A percentile compares a stretch with the other conserved stretches of the same genome.
These are phyloP conservation scores for Breviolum minutum DNA, from an alignment of 73 alveolate species.

Conservation along the genomic window DNA sequence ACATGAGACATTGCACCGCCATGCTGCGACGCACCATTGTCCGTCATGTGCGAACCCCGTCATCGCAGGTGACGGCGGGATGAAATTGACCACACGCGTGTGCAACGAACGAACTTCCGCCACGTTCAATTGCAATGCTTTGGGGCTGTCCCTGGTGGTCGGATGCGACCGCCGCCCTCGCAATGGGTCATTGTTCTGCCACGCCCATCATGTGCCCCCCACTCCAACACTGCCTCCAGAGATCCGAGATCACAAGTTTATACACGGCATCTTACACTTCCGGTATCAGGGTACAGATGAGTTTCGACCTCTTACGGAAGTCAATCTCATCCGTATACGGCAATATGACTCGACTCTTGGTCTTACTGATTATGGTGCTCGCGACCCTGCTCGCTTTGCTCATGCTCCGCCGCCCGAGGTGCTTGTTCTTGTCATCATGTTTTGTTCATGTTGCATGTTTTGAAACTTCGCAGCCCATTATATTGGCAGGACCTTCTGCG, in stretches of 20 bases:
- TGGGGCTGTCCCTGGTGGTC: not conserved
- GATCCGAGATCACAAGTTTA: not conserved
- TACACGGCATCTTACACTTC: not conserved
- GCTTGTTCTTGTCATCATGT: not conserved
- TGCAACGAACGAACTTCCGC: constrained; percentile 47
- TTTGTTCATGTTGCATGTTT: not conserved
- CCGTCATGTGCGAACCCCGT: not conserved
- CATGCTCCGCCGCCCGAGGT: not conserved
- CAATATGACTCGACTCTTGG: not conserved
- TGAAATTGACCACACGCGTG: constrained; percentile 14
- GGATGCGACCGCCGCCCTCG: constrained; percentile 3
- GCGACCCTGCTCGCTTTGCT: not conserved
- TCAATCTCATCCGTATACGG: not conserved
- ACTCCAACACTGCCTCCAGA: not conserved
- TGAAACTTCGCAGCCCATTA: not conserved
- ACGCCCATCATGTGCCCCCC: not conserved
- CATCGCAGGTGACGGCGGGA: constrained; percentile 34
- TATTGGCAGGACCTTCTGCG: not conserved
- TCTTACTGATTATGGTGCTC: not conserved
- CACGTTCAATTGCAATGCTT: not conserved
- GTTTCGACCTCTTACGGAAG: not conserved
- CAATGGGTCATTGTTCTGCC: not conserved
- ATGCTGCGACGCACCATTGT: not conserved
- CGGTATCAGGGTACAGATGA: not conserved
- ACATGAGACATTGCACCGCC: not conserved